Conservation (phyloP, 2,329 filamentous ascomycete genomes). For the Teratosphaeria zuluensis region DNA sequence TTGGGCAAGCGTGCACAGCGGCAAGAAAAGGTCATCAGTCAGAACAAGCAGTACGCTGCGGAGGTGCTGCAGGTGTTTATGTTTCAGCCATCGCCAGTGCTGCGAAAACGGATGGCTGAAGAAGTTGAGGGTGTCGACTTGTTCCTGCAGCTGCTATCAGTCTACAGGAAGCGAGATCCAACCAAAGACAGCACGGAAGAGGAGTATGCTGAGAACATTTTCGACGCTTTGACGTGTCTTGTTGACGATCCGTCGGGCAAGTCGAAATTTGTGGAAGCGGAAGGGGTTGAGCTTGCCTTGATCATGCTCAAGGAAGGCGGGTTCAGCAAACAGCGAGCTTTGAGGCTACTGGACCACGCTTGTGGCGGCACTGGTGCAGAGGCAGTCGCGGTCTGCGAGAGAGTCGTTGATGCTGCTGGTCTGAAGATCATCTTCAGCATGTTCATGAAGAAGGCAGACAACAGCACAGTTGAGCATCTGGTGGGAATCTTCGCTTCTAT, state of each 20-base stretch:
- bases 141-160: constrained; percentile 71
- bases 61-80: constrained; percentile 78
- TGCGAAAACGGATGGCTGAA: constrained; percentile 51
- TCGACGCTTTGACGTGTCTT: constrained; percentile 74
- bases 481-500: constrained; percentile 77
- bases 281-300: constrained; percentile 82
- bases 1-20: constrained; percentile 63
- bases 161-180: constrained; percentile 80
- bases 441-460: constrained; percentile 74
- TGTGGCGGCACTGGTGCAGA: constrained; percentile 47
- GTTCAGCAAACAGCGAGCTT: constrained; percentile 62
- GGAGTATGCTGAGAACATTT: constrained; percentile 90
- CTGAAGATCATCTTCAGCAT: constrained; percentile 76
- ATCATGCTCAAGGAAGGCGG: constrained; percentile 79
- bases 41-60: constrained; percentile 93
- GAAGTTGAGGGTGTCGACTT: constrained; percentile 60
- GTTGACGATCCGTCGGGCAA: constrained; percentile 70
- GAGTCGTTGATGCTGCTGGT: constrained; percentile 71
- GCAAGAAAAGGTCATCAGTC: constrained; percentile 58
- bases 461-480: constrained; percentile 63
- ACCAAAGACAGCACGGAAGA: constrained; percentile 79
- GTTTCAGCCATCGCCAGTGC: constrained; percentile 61
- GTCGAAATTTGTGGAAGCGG: constrained; percentile 71
- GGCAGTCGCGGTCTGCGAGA: constrained; percentile 54
- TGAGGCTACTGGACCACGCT: constrained; percentile 79